These are phyloP conservation scores for Grifola frondosa DNA, from an alignment of 1,284 basidiomycete species.

Conservation along the genomic window DNA sequence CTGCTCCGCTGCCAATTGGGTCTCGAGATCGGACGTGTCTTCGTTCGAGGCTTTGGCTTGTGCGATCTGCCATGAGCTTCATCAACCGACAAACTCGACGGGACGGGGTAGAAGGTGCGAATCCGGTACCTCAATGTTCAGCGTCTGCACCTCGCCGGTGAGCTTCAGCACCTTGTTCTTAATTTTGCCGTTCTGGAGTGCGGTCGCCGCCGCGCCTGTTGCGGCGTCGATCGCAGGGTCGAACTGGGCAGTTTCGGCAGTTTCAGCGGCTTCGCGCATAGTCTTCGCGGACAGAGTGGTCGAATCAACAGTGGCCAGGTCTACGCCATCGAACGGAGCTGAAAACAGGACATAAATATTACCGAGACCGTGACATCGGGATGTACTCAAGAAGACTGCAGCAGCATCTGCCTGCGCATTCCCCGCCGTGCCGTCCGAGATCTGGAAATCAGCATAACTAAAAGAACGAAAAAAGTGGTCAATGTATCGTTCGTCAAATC, in stretches of 20 bases:
- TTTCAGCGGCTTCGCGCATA: slow-evolving; percentile 46
- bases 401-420: slow-evolving; percentile 41
- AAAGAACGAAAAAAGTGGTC: neutral
- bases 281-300: slow-evolving; percentile 34
- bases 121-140: slow-evolving; percentile 39
- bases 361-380: slow-evolving; percentile 33
- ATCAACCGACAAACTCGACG: neutral
- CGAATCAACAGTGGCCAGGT: slow-evolving; percentile 35
- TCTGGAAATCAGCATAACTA: slow-evolving; percentile 47
- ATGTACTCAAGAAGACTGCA: slow-evolving; percentile 42
- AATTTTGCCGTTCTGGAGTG: slow-evolving; percentile 46
- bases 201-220: slow-evolving; percentile 36
- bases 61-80: slow-evolving; percentile 30
- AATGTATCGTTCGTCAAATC: neutral
- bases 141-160: slow-evolving; percentile 40
- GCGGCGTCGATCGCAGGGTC: slow-evolving; percentile 45
- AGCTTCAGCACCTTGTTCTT: slow-evolving; percentile 56
- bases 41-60: slow-evolving; percentile 37
- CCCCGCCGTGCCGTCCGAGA: slow-evolving; percentile 44
- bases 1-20: slow-evolving; percentile 33
- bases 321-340: slow-evolving; percentile 38
- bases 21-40: slow-evolving; percentile 32
- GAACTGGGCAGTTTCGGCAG: slow-evolving; percentile 44
- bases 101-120: neutral
- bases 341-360: slow-evolving; percentile 37